Percentiles rank a stretch among this genome's conserved stretches.
Conservation (phyloP, 1,284 basidiomycete species). For the Sporisorium graminicola region DNA sequence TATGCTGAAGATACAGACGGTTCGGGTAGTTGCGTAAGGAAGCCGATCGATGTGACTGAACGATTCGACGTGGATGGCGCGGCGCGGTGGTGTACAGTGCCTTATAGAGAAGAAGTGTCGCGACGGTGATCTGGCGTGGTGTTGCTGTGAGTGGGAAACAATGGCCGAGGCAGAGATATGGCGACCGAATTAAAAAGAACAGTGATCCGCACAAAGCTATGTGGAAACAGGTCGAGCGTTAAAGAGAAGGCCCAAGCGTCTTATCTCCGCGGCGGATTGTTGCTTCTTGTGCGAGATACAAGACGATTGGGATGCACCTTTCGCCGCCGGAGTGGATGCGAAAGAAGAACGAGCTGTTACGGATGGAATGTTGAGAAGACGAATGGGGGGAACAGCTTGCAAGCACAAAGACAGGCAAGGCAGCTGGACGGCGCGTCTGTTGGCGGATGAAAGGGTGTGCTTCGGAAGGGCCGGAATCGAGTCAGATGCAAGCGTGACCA, state of each 20-base stretch:
- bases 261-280: background rate
- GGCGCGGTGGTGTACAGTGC: background rate
- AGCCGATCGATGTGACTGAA: background rate
- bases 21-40: background rate
- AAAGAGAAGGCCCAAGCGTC: constrained; percentile 5
- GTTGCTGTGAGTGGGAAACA: background rate
- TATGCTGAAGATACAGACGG: background rate
- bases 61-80: background rate
- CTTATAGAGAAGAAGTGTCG: background rate
- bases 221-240: background rate
- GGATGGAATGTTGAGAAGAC: background rate
- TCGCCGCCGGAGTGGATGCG: background rate
- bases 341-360: background rate
- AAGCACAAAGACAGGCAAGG: background rate
- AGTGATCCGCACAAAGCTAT: background rate
- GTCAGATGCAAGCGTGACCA: background rate
- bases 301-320: background rate
- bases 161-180: background rate
- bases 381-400: background rate
- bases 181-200: background rate
- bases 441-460: background rate
- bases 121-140: background rate
- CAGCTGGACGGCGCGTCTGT: background rate
- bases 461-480: background rate
- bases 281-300: background rate